These are phyloP conservation scores for Eutypa lata DNA, from an alignment of 2,329 filamentous ascomycete species.

Conservation along the genomic window DNA sequence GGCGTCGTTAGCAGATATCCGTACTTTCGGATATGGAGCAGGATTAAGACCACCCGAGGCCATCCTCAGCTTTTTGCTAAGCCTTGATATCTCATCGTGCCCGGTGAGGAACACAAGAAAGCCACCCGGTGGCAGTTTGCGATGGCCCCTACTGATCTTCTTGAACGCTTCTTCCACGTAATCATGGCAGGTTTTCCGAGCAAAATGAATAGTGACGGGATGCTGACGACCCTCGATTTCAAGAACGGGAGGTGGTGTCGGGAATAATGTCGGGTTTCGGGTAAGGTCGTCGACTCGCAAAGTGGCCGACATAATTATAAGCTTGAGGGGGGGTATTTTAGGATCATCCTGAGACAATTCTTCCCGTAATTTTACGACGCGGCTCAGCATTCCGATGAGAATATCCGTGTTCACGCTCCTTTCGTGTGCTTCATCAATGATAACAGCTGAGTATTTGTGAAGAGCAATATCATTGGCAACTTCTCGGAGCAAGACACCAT, in stretches of 20 bases:
- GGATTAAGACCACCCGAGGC: slow-evolving; percentile 58
- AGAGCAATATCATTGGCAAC: slow-evolving; percentile 85
- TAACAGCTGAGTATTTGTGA: slow-evolving; percentile 85
- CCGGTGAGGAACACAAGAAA: slow-evolving; percentile 95
- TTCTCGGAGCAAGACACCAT: slow-evolving; percentile 90
- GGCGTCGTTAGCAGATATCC: slow-evolving; percentile 72
- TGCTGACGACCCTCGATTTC: slow-evolving; percentile 91
- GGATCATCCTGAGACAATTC: slow-evolving; percentile 71
- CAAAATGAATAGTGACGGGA: slow-evolving; percentile 85
- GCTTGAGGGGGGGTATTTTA: slow-evolving; percentile 74
- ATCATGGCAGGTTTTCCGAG: slow-evolving; percentile 76
- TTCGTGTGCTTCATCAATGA: slow-evolving; percentile 97
- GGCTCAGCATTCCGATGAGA: slow-evolving; percentile 92
- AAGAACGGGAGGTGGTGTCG: slow-evolving; percentile 74
- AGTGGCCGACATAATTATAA: slow-evolving; percentile 98
- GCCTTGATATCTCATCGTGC: slow-evolving; percentile 81
- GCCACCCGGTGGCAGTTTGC: slow-evolving; percentile 83
- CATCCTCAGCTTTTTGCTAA: slow-evolving; percentile 76
- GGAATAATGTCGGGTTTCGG: slow-evolving; percentile 77
- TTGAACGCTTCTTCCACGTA: slow-evolving; percentile 88
- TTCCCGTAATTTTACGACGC: slow-evolving; percentile 80
- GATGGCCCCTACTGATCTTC: slow-evolving; percentile 84
- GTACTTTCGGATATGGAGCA: slow-evolving; percentile 62
- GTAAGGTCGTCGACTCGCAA: slow-evolving; percentile 87
- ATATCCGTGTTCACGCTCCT: slow-evolving; percentile 97